A percentile compares a stretch with the other conserved stretches of the same genome.
Evolutionary conservation across 257 asterid species (phyloP).

Genomic region (Salvia hispanica): DNA sequence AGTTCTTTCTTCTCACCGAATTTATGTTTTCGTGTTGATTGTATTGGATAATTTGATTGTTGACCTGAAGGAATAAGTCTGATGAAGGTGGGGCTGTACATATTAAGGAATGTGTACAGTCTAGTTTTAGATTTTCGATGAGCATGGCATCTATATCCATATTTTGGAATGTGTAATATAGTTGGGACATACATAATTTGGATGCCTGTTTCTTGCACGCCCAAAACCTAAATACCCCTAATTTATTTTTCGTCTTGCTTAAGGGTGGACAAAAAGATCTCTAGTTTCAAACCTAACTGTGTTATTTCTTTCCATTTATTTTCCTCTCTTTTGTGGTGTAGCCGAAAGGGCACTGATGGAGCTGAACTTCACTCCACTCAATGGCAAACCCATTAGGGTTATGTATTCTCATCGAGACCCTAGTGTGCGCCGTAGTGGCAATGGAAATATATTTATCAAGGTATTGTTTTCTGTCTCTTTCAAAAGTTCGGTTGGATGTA

Average conservation of each 20-base stretch:
- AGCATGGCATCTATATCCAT: not conserved
- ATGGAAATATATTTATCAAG: conserved; percentile 88
- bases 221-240: not conserved
- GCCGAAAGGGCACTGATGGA: conserved; percentile 81
- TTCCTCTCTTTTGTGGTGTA: conserved; percentile 25
- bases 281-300: not conserved
- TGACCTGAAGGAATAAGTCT: not conserved
- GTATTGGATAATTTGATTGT: not conserved
- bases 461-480: conserved; percentile 36
- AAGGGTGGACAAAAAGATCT: not conserved
- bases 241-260: not conserved
- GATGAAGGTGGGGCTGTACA: not conserved
- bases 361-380: conserved; percentile 83
- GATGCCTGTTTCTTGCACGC: not conserved
- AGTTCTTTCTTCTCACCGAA: not conserved
- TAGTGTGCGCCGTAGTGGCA: conserved; percentile 73
- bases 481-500: not conserved
- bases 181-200: not conserved
- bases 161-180: not conserved
- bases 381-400: conserved; percentile 76
- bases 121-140: not conserved
- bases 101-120: no score
- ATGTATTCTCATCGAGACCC: conserved; percentile 92
- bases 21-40: not conserved
- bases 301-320: not conserved